Evolutionary conservation across 345 rosid genomes (phyloP), one percentile per base, ranked within the genome.

Genomic region (Acer saccharum): DNA sequence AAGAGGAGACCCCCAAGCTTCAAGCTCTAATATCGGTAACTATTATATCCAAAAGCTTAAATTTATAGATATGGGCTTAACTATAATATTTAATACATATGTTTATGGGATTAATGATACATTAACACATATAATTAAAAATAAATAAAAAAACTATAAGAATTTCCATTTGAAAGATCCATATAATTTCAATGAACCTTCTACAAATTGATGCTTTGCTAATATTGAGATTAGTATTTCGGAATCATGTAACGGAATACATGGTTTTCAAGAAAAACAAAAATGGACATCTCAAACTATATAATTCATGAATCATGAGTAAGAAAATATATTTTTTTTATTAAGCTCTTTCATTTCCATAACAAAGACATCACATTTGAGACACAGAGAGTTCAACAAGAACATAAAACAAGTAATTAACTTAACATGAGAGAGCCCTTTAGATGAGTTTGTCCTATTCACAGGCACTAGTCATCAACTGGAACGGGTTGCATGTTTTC

Each of bases 401-500:
- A 60, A 23, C 57, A 71, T 44, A 71, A 61, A 4, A 70, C 68
- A 75, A 20, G 18, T 6, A 54, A 23, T 55, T 61, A 35, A 35
- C 35, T 46, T 46, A 46, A 54, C 68, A 54, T 3, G 3, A 32
- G 39, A 13, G 46, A 25, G 27, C 27, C 62, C 14, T 43, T 12
- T 16, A 21, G 43, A 16, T 64, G 10, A 43, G 46, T 2, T 43
- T 8, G 46, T 9, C 46, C 46, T 43, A 43, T 7, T 43, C 48
- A 17, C 21, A 73, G 12, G 71, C 80, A 66, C 83, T 81, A 93
- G 77, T 95, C 97, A 1, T 95, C 97, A 1, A 95, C 99, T 10
- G 94, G 48, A 81, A 93, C 99, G 21, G 98, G 97, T 60, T 94
- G 89, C 99, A 94, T 92, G 81, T 85, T 92, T 74, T 89, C 90